Evolutionary conservation across 1,284 basidiomycete species (phyloP).

Genomic region (Trametes hirsuta): DNA sequence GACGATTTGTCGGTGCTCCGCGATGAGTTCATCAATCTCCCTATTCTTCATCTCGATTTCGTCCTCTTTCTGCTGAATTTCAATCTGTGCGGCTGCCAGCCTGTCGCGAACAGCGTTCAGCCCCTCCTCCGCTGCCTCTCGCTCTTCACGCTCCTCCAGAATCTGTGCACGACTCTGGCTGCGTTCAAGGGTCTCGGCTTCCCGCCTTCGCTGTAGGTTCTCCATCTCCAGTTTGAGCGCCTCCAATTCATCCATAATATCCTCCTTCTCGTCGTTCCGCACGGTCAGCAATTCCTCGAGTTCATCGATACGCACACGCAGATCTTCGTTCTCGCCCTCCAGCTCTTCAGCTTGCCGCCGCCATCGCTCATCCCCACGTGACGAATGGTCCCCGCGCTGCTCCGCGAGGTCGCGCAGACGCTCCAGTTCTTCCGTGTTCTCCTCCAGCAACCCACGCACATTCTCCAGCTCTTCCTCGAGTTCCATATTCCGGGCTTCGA

Average conservation of each 20-base stretch:
- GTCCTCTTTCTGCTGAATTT: conserved; percentile 81
- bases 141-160: conserved; percentile 67
- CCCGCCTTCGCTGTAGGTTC: conserved; percentile 60
- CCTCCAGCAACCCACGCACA: conserved; percentile 67
- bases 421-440: conserved; percentile 77
- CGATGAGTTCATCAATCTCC: conserved; percentile 71
- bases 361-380: conserved; percentile 43
- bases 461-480: conserved; percentile 75
- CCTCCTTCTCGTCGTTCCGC: conserved; percentile 72
- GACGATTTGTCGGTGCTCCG: conserved; percentile 69
- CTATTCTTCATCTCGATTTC: conserved; percentile 75
- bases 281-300: conserved; percentile 58
- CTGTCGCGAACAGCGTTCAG: conserved; percentile 74
- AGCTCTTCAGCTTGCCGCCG: conserved; percentile 57
- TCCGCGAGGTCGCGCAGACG: conserved; percentile 67
- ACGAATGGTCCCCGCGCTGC: conserved; percentile 47
- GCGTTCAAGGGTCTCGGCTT: conserved; percentile 65
- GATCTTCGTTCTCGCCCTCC: conserved; percentile 66
- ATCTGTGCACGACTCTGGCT: conserved; percentile 72
- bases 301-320: conserved; percentile 61
- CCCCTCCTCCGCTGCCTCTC: conserved; percentile 75
- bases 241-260: conserved; percentile 66
- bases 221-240: conserved; percentile 69
- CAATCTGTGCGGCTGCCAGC: conserved; percentile 77
- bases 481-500: conserved; percentile 62